A percentile compares a stretch with the other conserved stretches of the same genome.
phyloP scores from a whole-genome alignment of 345 rosid species.

The Ceriops decandra region DNA sequence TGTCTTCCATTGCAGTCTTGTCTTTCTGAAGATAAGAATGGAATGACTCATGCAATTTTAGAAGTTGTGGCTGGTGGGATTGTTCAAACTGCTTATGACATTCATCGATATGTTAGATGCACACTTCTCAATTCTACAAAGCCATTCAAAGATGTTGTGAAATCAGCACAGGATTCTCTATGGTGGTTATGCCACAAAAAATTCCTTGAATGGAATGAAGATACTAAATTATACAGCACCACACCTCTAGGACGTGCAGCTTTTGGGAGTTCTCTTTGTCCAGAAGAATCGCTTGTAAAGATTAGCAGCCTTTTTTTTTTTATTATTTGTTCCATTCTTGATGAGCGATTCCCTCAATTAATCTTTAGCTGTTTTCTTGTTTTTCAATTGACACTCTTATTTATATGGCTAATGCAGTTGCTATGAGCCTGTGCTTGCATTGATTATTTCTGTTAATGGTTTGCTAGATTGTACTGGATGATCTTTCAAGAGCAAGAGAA shows the following conservation, averaged over 20 bases:
- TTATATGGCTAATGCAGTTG: constrained; percentile 1
- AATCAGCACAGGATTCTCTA: constrained; percentile 98
- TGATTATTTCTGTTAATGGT: constrained; percentile 20
- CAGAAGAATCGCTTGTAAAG: constrained; percentile 93
- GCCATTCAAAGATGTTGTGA: constrained; percentile 88
- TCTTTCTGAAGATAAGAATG: constrained; percentile 95
- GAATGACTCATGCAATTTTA: constrained; percentile 98
- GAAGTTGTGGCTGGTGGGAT: constrained; percentile 99
- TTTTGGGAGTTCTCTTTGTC: constrained; percentile 98
- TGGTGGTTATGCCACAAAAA: constrained; percentile 90
- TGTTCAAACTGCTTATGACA: constrained; percentile 88
- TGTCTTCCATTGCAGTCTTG: constrained; percentile 91
- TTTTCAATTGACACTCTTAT: neutral
- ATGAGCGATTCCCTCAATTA: neutral
- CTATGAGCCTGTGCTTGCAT: constrained; percentile 1
- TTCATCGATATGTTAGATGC: constrained; percentile 92
- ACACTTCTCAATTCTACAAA: constrained; percentile 95
- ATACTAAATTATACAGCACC: constrained; percentile 73
- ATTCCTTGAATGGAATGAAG: constrained; percentile 94
- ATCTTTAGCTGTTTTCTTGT: constrained; percentile 1
- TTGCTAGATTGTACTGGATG: constrained; percentile 86
- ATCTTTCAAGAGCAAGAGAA: constrained; percentile 93
- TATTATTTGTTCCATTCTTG: constrained; percentile 13
- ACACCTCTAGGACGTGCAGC: constrained; percentile 96
- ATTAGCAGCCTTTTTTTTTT: constrained; percentile 18